Conservation (phyloP, 495 filamentous ascomycete species). For the Aspergillus funiculosus region DNA sequence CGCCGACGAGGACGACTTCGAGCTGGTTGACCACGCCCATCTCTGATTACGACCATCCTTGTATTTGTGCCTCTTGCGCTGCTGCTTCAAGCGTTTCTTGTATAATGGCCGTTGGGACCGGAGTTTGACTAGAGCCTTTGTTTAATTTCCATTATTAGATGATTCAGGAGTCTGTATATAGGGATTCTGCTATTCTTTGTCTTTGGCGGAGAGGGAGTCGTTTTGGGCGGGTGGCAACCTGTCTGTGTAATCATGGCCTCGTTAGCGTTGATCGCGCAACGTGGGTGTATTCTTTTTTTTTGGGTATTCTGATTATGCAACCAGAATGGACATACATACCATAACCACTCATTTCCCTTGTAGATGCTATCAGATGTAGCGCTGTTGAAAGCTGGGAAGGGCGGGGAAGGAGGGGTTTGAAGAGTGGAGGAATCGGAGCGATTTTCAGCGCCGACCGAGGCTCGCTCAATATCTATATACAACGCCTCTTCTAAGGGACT, state of each 20-base stretch:
- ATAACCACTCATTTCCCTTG: not conserved
- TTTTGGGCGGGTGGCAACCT: constrained; percentile 3
- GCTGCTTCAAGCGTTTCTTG: constrained; percentile 4
- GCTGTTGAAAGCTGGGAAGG: not conserved
- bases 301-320: constrained; percentile 9
- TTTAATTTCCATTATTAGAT: constrained; percentile 5
- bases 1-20: constrained; percentile 40
- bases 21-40: constrained; percentile 31
- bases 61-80: not conserved
- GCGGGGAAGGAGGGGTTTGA: not conserved
- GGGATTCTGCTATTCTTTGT: not conserved
- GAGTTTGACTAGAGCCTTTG: constrained; percentile 16
- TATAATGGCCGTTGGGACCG: constrained; percentile 7
- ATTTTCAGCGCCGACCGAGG: too few relatives aligned
- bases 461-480: too few relatives aligned
- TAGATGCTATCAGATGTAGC: not conserved
- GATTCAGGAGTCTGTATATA: constrained; percentile 6
- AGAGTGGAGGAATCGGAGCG: too few relatives aligned
- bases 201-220: not conserved
- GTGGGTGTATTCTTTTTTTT: too few relatives aligned
- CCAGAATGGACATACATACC: constrained; percentile 13
- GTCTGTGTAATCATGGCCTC: not conserved
- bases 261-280: constrained; percentile 1
- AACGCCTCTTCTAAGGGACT: not conserved
- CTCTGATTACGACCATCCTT: constrained; percentile 10